Conservation (phyloP, 2,329 filamentous ascomycete species). For the Coniochaeta ligniaria region DNA sequence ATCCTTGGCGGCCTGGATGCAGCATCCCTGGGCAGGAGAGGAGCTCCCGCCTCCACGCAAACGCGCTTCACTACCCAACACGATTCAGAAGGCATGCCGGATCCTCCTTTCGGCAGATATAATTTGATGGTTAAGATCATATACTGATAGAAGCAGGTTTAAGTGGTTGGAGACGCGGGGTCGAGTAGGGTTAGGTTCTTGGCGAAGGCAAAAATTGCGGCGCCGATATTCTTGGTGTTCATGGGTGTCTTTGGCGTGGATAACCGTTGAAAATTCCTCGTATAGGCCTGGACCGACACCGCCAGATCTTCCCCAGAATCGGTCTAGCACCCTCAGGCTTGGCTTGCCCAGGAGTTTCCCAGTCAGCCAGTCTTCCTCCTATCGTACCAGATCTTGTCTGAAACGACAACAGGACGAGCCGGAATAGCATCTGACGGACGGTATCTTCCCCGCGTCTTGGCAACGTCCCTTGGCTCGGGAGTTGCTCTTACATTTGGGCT, state of each 20-base stretch:
- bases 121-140: background rate
- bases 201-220: background rate
- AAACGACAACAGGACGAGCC: background rate
- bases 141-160: background rate
- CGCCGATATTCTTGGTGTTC: background rate
- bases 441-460: background rate
- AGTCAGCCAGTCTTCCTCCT: background rate
- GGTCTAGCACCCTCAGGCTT: background rate
- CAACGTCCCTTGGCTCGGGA: background rate
- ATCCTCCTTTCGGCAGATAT: background rate
- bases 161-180: background rate
- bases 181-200: background rate
- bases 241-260: background rate
- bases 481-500: background rate
- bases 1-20: background rate
- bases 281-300: background rate
- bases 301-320: background rate
- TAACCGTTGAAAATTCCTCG: background rate
- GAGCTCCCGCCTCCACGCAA: background rate
- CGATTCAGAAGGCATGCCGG: background rate
- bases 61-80: background rate
- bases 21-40: background rate
- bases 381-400: background rate
- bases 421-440: background rate
- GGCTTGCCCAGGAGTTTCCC: background rate